Evolutionary conservation across 208 protist genomes (phyloP).

Genomic region (Trypanosomatidae sp.): DNA sequence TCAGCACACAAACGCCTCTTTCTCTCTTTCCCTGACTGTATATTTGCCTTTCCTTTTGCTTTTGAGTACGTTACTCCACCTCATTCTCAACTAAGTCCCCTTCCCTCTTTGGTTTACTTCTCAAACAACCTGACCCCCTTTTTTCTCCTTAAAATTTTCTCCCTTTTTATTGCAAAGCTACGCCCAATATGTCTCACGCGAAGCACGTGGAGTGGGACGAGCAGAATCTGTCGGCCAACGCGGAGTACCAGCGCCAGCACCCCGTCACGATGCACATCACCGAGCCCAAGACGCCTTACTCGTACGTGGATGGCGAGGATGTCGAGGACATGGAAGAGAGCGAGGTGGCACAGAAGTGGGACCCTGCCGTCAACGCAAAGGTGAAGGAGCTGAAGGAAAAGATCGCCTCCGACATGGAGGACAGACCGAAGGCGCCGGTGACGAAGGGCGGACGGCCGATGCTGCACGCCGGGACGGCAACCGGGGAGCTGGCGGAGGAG

Average conservation of each 20-base stretch:
- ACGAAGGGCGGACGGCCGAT: slow-evolving; percentile 59
- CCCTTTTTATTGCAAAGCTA: background rate
- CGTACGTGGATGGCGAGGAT: slow-evolving; percentile 44
- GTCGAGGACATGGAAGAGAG: slow-evolving; percentile 23
- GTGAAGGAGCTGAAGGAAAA: slow-evolving; percentile 64
- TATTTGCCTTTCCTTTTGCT: no score
- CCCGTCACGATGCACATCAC: slow-evolving; percentile 87
- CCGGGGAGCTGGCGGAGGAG: slow-evolving; percentile 54
- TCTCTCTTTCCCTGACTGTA: no score
- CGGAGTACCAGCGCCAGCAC: slow-evolving; percentile 79
- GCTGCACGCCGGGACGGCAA: slow-evolving; percentile 48
- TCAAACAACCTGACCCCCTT: no score
- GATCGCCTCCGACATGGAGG: slow-evolving; percentile 24
- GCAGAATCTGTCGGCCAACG: slow-evolving; percentile 75
- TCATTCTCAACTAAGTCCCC: no score
- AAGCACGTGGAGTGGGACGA: slow-evolving; percentile 82
- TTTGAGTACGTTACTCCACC: no score
- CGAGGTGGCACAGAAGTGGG: slow-evolving; percentile 53
- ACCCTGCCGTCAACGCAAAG: slow-evolving; percentile 66
- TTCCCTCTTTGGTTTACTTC: no score
- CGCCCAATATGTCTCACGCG: slow-evolving; percentile 18
- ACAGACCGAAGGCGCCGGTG: slow-evolving; percentile 44
- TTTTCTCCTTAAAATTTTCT: background rate
- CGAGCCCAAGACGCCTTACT: slow-evolving; percentile 88
- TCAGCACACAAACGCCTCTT: no score